These are phyloP conservation scores for Kurtzmaniella quercitrusa DNA, from an alignment of 1,139 yeast genomes.

Conservation along the genomic window DNA sequence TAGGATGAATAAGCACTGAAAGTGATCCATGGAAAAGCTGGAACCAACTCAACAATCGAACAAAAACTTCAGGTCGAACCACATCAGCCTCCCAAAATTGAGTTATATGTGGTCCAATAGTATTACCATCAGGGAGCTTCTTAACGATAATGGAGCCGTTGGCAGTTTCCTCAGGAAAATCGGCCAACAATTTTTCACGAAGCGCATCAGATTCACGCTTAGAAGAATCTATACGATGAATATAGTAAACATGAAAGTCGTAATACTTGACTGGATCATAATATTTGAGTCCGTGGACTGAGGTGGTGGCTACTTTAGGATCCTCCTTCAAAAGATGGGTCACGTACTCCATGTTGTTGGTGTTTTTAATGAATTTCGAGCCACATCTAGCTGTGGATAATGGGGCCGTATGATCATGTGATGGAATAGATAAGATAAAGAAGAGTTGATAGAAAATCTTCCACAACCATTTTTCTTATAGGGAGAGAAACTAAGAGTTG, in stretches of 20 bases:
- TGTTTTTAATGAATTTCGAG: neutral
- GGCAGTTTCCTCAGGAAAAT: conserved; percentile 20
- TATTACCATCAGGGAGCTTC: conserved; percentile 20
- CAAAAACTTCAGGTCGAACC: conserved; percentile 25
- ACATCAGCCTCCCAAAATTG: conserved; percentile 35
- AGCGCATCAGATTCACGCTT: conserved; percentile 20
- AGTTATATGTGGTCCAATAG: conserved; percentile 29
- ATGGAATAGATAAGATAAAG: too few species aligned
- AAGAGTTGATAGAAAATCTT: too few species aligned
- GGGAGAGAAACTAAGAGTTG: too few species aligned
- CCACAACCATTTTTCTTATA: too few species aligned
- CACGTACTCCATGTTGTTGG: conserved; percentile 24
- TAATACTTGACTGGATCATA: conserved; percentile 27
- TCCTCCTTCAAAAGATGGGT: conserved; percentile 18
- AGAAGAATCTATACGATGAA: conserved; percentile 17
- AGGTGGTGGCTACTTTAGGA: conserved; percentile 19
- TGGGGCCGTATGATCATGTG: neutral
- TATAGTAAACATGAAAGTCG: conserved; percentile 33
- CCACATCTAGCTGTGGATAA: neutral
- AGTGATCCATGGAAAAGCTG: conserved; percentile 26
- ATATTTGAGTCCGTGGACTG: conserved; percentile 18
- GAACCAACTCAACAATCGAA: conserved; percentile 27
- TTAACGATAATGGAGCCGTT: conserved; percentile 30
- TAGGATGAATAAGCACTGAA: conserved; percentile 30
- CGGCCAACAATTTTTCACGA: conserved; percentile 18